phyloP scores from a whole-genome alignment of 2,329 filamentous ascomycete genomes.

The Hymenoscyphus scutula region DNA sequence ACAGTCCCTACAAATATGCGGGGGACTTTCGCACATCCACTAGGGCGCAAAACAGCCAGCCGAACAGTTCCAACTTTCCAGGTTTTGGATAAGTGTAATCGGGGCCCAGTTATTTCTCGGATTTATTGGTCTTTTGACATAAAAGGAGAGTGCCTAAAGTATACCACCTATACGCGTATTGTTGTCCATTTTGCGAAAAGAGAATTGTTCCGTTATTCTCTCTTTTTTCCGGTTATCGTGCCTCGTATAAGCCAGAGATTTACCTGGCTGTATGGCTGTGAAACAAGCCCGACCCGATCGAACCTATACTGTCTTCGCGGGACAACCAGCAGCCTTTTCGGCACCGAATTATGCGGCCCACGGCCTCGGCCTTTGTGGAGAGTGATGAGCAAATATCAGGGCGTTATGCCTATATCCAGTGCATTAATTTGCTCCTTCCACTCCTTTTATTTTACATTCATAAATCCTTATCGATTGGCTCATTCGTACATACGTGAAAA shows the following conservation, averaged over 20 bases:
- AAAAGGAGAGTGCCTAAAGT: neutral
- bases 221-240: neutral
- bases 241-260: neutral
- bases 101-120: neutral
- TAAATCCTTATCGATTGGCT: neutral
- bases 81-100: neutral
- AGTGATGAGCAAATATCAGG: neutral
- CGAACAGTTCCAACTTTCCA: neutral
- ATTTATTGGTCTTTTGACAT: neutral
- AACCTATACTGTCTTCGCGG: neutral
- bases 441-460: neutral
- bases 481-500: neutral
- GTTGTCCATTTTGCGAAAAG: neutral
- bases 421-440: conserved; percentile 1
- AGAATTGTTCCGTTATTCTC: neutral
- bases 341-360: neutral
- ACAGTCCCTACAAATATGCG: neutral
- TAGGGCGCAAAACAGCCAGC: neutral
- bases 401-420: neutral
- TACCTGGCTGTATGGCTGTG: neutral
- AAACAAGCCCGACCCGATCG: neutral
- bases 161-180: neutral
- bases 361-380: neutral
- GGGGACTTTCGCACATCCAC: conserved; percentile 4
- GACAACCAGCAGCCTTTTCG: neutral